phyloP scores from a whole-genome alignment of 208 protist species.

The Wallacemonas sp. region DNA sequence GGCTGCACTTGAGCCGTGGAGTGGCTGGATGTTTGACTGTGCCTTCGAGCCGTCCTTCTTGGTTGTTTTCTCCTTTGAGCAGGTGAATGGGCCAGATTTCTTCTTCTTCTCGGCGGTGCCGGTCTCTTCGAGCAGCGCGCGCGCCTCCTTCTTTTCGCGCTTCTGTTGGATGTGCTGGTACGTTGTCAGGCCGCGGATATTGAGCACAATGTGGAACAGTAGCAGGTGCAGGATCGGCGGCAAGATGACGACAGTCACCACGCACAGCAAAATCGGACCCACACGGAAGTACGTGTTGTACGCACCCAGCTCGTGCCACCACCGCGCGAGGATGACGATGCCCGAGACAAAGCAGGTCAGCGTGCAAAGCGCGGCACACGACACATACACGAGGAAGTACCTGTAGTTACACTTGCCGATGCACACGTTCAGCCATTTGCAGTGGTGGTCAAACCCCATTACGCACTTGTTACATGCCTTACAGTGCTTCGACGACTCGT shows the following conservation, averaged over 20 bases:
- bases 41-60: conserved; percentile 5
- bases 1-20: conserved; percentile 1
- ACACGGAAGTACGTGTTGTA: conserved; percentile 62
- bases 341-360: conserved; percentile 19
- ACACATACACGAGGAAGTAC: conserved; percentile 63
- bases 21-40: neutral
- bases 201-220: conserved; percentile 59
- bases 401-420: conserved; percentile 80
- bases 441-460: conserved; percentile 89
- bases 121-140: neutral
- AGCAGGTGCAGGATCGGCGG: conserved; percentile 55
- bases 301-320: conserved; percentile 46
- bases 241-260: conserved; percentile 28
- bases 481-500: conserved; percentile 78
- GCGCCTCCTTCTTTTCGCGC: conserved; percentile 21
- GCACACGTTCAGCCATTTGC: conserved; percentile 92
- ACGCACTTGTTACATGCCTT: conserved; percentile 91
- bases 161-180: conserved; percentile 58
- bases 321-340: conserved; percentile 46
- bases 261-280: conserved; percentile 39
- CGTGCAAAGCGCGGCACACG: conserved; percentile 22
- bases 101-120: neutral
- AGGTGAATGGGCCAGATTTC: neutral
- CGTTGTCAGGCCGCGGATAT: conserved; percentile 38
- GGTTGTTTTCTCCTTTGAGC: conserved; percentile 10